Conservation (phyloP, 768 basidiomycete genomes). For the Hericium coralloides region DNA sequence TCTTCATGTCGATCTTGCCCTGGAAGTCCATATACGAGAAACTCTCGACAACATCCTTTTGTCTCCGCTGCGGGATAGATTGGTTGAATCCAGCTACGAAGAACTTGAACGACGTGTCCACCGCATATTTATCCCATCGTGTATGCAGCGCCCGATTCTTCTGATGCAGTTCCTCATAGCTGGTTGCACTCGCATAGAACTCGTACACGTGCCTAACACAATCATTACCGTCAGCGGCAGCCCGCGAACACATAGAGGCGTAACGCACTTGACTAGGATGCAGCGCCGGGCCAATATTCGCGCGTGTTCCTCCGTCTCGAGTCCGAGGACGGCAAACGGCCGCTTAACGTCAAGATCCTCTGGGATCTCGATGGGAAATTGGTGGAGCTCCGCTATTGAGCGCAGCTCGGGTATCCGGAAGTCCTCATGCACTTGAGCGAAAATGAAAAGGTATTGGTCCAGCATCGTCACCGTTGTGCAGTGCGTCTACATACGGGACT, state of each 20-base stretch:
- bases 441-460: constrained; percentile 51
- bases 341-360: constrained; percentile 44
- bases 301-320: constrained; percentile 69
- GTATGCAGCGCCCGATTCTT: constrained; percentile 32
- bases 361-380: constrained; percentile 41
- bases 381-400: constrained; percentile 68
- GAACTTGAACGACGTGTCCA: constrained; percentile 75
- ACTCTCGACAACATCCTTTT: constrained; percentile 59
- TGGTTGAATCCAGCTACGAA: constrained; percentile 66
- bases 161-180: constrained; percentile 64
- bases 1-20: constrained; percentile 76
- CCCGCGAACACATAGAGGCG: background rate
- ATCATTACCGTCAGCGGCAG: background rate
- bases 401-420: constrained; percentile 79
- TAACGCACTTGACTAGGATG: constrained; percentile 71
- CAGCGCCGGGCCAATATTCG: constrained; percentile 65
- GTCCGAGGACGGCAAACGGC: constrained; percentile 66
- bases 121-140: constrained; percentile 52
- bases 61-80: constrained; percentile 57
- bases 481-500: background rate
- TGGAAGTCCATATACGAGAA: constrained; percentile 81
- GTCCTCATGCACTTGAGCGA: constrained; percentile 74
- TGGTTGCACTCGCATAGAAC: constrained; percentile 62
- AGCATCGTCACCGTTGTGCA: constrained; percentile 3
- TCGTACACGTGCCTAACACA: constrained; percentile 63